Percentiles rank a stretch among this genome's conserved stretches.
phyloP scores from a whole-genome alignment of 2,329 filamentous ascomycete species.

The Hirsutella rhossiliensis region DNA sequence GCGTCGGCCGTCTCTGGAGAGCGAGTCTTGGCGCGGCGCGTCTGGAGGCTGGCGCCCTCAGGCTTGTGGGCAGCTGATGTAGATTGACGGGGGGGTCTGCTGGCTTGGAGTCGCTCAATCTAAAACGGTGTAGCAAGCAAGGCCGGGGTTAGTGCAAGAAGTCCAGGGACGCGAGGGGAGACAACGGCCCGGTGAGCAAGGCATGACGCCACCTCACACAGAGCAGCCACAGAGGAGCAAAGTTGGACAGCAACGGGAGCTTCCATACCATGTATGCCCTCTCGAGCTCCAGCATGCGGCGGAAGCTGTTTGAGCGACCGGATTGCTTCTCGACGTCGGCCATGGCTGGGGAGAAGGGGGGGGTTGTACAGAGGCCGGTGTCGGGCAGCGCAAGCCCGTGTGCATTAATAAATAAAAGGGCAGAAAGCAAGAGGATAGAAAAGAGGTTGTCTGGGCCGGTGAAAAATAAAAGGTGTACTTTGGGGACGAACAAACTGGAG shows the following conservation, averaged over 20 bases:
- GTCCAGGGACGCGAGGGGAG: too few relatives aligned
- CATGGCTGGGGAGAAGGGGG: conserved; percentile 1
- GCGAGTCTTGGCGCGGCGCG: conserved; percentile 3
- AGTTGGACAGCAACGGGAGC: not conserved
- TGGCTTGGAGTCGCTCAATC: conserved; percentile 10
- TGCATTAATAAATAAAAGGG: too few relatives aligned
- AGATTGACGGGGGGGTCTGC: not conserved
- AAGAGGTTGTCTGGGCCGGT: too few relatives aligned
- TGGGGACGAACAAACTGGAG: too few relatives aligned
- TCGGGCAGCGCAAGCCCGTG: too few relatives aligned
- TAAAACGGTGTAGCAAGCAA: not conserved
- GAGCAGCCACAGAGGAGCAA: not conserved
- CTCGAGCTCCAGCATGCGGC: conserved; percentile 48
- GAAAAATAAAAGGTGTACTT: too few relatives aligned
- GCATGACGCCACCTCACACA: not conserved
- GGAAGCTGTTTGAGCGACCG: conserved; percentile 34
- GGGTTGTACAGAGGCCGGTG: too few relatives aligned
- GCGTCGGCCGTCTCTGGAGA: not conserved
- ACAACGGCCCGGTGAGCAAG: not conserved
- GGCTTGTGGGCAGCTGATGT: not conserved
- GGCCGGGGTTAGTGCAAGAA: too few relatives aligned
- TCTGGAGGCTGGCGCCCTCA: conserved; percentile 6
- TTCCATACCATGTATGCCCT: conserved; percentile 42
- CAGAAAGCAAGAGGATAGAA: too few relatives aligned
- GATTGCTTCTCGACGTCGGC: conserved; percentile 6